phyloP scores from a whole-genome alignment of 2,329 filamentous ascomycete genomes.

The Neopestalotiopsis sp. region DNA sequence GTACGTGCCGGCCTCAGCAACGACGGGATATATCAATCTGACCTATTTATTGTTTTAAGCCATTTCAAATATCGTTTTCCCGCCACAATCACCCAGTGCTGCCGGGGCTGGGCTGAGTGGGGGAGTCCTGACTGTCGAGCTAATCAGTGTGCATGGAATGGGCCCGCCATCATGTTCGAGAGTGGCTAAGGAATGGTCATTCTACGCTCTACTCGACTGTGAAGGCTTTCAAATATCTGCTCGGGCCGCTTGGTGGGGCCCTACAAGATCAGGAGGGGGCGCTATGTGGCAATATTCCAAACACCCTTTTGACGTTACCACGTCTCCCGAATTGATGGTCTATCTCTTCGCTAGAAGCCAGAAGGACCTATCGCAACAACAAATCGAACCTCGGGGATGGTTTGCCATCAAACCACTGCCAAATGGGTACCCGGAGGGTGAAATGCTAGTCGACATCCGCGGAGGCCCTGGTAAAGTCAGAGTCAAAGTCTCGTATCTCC shows the following conservation, averaged over 20 bases:
- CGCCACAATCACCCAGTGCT: not conserved
- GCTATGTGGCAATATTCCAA: not conserved
- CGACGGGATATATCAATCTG: not conserved
- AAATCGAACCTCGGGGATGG: not conserved
- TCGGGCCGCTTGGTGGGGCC: not conserved
- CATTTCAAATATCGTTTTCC: not conserved
- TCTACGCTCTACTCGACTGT: not conserved
- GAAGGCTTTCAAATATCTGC: not conserved
- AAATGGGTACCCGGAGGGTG: not conserved
- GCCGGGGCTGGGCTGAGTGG: not conserved
- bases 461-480: not conserved
- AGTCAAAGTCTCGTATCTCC: not conserved
- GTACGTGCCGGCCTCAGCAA: not conserved
- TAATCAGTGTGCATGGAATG: not conserved
- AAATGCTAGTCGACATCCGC: not conserved
- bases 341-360: not conserved
- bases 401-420: not conserved
- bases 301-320: slow-evolving; percentile 1
- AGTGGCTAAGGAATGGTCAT: not conserved
- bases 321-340: not conserved
- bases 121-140: not conserved
- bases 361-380: not conserved
- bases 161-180: not conserved
- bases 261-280: not conserved
- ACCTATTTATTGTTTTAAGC: not conserved